A percentile compares a stretch with the other conserved stretches of the same genome.
Evolutionary conservation across 139 green algal genomes (phyloP).

Genomic region (Parachlorella kessleri): DNA sequence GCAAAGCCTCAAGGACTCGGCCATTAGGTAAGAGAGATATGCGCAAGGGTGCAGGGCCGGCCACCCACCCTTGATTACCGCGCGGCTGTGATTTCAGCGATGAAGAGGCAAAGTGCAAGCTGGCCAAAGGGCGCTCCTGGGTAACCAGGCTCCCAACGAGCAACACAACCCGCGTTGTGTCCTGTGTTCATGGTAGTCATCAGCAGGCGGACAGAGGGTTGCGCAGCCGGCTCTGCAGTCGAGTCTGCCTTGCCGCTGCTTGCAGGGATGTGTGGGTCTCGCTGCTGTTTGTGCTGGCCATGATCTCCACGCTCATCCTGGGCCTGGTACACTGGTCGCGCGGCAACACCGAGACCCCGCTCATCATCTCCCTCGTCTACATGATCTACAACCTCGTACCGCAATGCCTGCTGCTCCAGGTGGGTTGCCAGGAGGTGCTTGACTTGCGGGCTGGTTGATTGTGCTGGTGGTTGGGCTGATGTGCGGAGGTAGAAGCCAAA

Average conservation of each 20-base stretch:
- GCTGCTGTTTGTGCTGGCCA: constrained; percentile 21
- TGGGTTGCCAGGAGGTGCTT: neutral
- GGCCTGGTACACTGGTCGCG: constrained; percentile 48
- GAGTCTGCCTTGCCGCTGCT: too few species aligned
- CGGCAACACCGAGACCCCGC: constrained; percentile 27
- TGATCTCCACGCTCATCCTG: constrained; percentile 40
- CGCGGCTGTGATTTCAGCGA: too few species aligned
- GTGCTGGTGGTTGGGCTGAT: too few species aligned
- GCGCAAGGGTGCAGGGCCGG: neutral
- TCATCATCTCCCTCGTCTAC: constrained; percentile 55
- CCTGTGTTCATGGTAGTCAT: too few species aligned
- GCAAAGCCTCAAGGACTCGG: constrained; percentile 34
- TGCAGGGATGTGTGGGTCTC: constrained; percentile 45
- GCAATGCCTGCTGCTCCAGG: constrained; percentile 52
- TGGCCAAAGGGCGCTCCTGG: too few species aligned
- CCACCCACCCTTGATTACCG: too few species aligned
- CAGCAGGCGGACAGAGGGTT: too few species aligned
- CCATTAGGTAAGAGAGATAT: constrained; percentile 1
- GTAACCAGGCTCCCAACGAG: too few species aligned
- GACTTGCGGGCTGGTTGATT: neutral
- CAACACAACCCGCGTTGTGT: too few species aligned
- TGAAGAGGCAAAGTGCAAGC: too few species aligned
- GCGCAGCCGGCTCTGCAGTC: too few species aligned
- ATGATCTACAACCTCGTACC: constrained; percentile 59
- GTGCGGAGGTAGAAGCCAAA: too few species aligned